phyloP scores from a whole-genome alignment of 164 flowering plant species.

The Saururus chinensis region DNA sequence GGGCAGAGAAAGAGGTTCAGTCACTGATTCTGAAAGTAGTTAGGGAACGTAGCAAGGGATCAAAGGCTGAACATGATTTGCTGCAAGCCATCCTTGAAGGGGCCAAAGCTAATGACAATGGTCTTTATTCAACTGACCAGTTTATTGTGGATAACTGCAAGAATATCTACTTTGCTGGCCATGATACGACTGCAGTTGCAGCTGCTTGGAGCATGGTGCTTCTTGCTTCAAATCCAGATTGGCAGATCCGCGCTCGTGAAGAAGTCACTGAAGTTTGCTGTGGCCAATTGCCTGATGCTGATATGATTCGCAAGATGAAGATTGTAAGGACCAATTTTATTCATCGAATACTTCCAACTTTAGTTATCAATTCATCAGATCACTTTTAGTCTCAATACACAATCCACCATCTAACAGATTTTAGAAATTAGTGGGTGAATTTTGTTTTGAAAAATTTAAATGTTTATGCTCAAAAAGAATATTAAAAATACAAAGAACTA shows the following conservation, averaged over 20 bases:
- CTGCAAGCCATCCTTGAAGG: constrained; percentile 25
- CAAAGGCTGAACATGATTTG: constrained; percentile 19
- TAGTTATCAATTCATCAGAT: too few species aligned
- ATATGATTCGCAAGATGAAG: constrained; percentile 6
- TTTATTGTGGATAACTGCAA: constrained; percentile 63
- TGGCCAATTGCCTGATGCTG: constrained; percentile 9
- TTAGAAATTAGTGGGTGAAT: too few species aligned
- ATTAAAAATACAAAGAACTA: too few species aligned
- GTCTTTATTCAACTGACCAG: constrained; percentile 1
- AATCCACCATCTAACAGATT: too few species aligned
- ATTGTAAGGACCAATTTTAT: background rate
- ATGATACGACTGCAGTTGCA: constrained; percentile 23
- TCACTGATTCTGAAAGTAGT: constrained; percentile 27
- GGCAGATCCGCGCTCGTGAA: constrained; percentile 21
- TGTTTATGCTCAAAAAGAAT: too few species aligned
- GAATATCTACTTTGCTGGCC: constrained; percentile 52
- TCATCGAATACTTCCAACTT: background rate
- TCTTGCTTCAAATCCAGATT: constrained; percentile 20
- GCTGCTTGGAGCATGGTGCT: constrained; percentile 25
- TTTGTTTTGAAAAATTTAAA: too few species aligned
- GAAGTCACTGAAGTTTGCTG: constrained; percentile 16
- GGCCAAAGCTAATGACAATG: constrained; percentile 13
- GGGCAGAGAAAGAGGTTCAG: constrained; percentile 27
- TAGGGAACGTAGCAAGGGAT: constrained; percentile 15
- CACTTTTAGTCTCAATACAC: background rate